Conservation (phyloP, 2,329 filamentous ascomycete species). For the Pseudodiploospora longispora region DNA sequence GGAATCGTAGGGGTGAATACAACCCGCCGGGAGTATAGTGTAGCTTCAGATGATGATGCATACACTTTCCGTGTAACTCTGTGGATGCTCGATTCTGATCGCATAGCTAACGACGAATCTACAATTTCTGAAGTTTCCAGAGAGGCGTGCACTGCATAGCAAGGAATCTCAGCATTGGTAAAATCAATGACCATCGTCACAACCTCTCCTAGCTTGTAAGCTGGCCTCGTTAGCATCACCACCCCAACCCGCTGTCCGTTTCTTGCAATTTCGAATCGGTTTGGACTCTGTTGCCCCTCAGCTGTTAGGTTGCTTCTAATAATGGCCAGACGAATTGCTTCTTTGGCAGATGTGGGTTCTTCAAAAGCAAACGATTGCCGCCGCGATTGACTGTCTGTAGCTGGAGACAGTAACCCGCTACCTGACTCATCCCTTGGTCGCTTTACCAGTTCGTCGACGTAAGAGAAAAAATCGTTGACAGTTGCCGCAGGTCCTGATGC, state of each 20-base stretch:
- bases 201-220: conserved; percentile 82
- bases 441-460: conserved; percentile 67
- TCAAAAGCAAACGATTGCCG: conserved; percentile 42
- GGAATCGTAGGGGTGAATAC: conserved; percentile 82
- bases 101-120: conserved; percentile 69
- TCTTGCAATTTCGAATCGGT: conserved; percentile 89
- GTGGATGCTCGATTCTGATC: conserved; percentile 77
- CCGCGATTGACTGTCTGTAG: conserved; percentile 48
- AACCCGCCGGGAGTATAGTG: conserved; percentile 69
- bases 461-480: conserved; percentile 62
- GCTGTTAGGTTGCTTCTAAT: conserved; percentile 66
- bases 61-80: conserved; percentile 79
- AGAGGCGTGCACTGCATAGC: conserved; percentile 75
- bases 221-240: conserved; percentile 78
- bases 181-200: conserved; percentile 84
- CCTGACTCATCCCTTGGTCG: conserved; percentile 46
- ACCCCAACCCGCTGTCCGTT: conserved; percentile 88
- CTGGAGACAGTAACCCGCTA: conserved; percentile 63
- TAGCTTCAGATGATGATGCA: conserved; percentile 70
- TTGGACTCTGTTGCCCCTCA: conserved; percentile 69
- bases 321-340: conserved; percentile 86
- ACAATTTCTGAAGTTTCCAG: conserved; percentile 84
- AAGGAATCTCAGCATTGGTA: conserved; percentile 64
- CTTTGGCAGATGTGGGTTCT: conserved; percentile 59
- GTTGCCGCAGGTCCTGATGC: conserved; percentile 27